Base-by-base conservation (phyloP, 345 rosid species). In the Salix udensis region DNA sequence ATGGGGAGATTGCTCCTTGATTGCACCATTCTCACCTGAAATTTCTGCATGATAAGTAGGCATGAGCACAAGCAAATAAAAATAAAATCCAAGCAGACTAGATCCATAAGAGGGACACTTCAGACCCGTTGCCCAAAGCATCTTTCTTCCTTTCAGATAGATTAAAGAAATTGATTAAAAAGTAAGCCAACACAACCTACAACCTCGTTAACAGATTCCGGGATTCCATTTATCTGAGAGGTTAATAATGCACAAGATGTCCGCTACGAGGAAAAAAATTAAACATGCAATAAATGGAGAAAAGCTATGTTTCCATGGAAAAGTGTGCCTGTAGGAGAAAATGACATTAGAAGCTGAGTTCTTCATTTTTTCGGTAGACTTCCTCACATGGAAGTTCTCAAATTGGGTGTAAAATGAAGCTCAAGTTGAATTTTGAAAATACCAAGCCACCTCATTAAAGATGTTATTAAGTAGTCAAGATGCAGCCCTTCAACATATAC, bases 11-110 rank as follows among this genome's bases (percentile, higher is more conserved):
- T 50, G 85, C 72, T 86, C 91, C 85, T 81, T 85, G 42, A 71
- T 75, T 23, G 40, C 46, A 21, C 85, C 87, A 70, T 72, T 76
- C 83, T 86, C 85, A n/a, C 50, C 78, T 58, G 76, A 39, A 78
- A 71, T 84, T 85, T 77, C 98, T 88, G 86, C 80, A 79, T n/a
- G 71, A 74, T 37, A 13, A 39, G 39, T 2, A 24, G 28, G 13
- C 11, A 65, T 66, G 26, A 40, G 23, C 26, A 58, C 76, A 67
- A 31, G 23, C 48, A 18, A 78, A 64, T 4, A 21, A 53, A 13
- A 21, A 74, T 0, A 48, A 7, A 75, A 71, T 34, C 60, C 24
- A 53, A 0, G 8, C 60, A 53, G 55, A n/a, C 55, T 50, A 50
- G 16, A 19, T 18, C 10, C 60, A 52, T 52, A 21, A 16, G 23